Percentiles rank a stretch among this genome's conserved stretches.
phyloP scores from a whole-genome alignment of 148 eudicot genomes.

The Amaranthus palmeri region DNA sequence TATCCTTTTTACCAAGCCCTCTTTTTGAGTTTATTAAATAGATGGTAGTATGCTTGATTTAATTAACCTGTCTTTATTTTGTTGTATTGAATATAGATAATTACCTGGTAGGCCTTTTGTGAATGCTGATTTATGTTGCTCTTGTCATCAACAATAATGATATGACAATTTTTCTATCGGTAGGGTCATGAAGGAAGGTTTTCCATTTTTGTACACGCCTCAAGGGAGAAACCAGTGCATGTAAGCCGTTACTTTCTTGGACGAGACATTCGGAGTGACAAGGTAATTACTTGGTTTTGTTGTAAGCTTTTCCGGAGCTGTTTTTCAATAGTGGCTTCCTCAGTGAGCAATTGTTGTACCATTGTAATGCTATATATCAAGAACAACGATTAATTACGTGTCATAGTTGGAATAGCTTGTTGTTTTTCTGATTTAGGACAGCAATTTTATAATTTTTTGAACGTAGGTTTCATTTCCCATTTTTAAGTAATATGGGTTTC shows the following conservation, averaged over 20 bases:
- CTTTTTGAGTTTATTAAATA: no score
- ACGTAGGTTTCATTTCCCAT: neutral
- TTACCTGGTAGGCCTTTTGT: neutral
- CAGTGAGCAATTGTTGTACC: neutral
- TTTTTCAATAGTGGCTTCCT: neutral
- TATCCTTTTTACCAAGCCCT: no score
- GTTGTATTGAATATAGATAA: neutral
- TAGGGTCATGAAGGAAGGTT: slow-evolving; percentile 67
- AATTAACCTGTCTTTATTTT: neutral
- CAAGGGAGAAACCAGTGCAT: slow-evolving; percentile 42
- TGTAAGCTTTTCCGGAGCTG: neutral
- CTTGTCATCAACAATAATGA: neutral
- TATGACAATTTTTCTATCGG: slow-evolving; percentile 4
- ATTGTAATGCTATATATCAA: no score
- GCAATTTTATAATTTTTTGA: neutral
- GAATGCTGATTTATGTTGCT: neutral
- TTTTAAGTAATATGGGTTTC: neutral
- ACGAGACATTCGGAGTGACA: slow-evolving; percentile 46
- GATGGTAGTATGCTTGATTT: neutral
- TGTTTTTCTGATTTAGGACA: neutral
- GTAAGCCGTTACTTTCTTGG: slow-evolving; percentile 48
- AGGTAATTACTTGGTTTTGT: slow-evolving; percentile 28
- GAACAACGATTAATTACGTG: no score
- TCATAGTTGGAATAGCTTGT: no score
- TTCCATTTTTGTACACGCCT: slow-evolving; percentile 54